Evolutionary conservation across 1,139 yeast genomes (phyloP).

Genomic region (Scheffersomyces lignicola): DNA sequence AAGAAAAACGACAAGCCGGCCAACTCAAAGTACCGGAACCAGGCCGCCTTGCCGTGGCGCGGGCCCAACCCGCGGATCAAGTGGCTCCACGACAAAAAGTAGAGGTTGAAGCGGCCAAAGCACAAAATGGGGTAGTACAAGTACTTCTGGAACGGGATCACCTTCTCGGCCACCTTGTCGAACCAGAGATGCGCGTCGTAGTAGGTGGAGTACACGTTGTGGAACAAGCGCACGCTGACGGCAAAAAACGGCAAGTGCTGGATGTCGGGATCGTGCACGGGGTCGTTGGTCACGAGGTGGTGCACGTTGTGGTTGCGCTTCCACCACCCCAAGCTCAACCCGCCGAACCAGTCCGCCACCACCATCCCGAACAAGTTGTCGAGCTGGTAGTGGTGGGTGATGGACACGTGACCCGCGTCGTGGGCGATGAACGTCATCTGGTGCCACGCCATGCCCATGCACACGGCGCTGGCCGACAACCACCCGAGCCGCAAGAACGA

Average conservation of each 20-base stretch:
- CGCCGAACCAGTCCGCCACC: constrained; percentile 82
- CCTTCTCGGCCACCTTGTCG: constrained; percentile 60
- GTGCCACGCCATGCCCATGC: constrained; percentile 83
- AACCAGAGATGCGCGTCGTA: constrained; percentile 67
- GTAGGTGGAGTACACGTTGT: constrained; percentile 73
- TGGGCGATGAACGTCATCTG: constrained; percentile 86
- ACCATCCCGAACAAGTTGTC: constrained; percentile 75
- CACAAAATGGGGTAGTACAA: constrained; percentile 76
- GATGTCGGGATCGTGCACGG: constrained; percentile 91
- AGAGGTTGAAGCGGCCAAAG: constrained; percentile 85
- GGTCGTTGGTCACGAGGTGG: constrained; percentile 85
- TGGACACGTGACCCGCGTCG: constrained; percentile 85
- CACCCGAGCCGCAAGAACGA: constrained; percentile 48
- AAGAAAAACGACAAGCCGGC: constrained; percentile 66
- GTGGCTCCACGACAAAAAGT: constrained; percentile 79
- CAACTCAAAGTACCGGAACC: constrained; percentile 79
- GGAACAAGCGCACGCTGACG: constrained; percentile 69
- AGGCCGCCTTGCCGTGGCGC: constrained; percentile 75
- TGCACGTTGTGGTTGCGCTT: constrained; percentile 90
- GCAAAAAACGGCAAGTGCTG: constrained; percentile 93
- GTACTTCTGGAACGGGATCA: constrained; percentile 67
- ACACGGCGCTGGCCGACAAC: constrained; percentile 58
- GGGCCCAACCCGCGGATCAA: constrained; percentile 76
- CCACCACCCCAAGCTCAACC: constrained; percentile 93
- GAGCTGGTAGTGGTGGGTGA: constrained; percentile 76